These are phyloP conservation scores for Annulohypoxylon nitens DNA, from an alignment of 495 filamentous ascomycete genomes.

Conservation along the genomic window DNA sequence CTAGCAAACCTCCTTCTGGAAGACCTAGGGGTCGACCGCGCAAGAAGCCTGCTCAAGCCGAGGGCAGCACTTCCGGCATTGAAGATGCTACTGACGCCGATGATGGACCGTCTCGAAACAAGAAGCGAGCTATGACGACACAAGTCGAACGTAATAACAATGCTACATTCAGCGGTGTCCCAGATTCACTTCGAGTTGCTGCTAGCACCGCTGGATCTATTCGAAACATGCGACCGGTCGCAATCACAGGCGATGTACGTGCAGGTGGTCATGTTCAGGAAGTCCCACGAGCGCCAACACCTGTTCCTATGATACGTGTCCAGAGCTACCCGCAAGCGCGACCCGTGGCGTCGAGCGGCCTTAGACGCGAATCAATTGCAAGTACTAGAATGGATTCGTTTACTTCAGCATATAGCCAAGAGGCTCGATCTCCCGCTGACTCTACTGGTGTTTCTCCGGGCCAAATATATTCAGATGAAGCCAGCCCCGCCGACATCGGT, in stretches of 20 bases:
- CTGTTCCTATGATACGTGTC: conserved; percentile 66
- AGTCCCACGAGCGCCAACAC: conserved; percentile 83
- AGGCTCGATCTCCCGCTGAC: conserved; percentile 58
- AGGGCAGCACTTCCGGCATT: conserved; percentile 73
- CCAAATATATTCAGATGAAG: conserved; percentile 64
- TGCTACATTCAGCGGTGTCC: conserved; percentile 74
- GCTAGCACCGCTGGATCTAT: conserved; percentile 90
- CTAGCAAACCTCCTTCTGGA: conserved; percentile 57
- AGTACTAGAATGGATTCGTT: conserved; percentile 25
- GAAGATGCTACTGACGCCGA: conserved; percentile 78
- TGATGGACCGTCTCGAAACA: conserved; percentile 61
- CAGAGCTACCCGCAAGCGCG: conserved; percentile 48
- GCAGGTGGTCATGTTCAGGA: conserved; percentile 73
- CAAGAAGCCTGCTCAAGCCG: conserved; percentile 56
- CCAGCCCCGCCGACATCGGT: conserved; percentile 73
- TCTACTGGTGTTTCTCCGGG: conserved; percentile 69
- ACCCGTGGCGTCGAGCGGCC: conserved; percentile 33
- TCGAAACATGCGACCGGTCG: conserved; percentile 83
- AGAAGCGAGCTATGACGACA: conserved; percentile 80
- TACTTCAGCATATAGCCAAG: conserved; percentile 47
- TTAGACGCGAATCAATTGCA: conserved; percentile 44
- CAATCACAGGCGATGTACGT: conserved; percentile 65
- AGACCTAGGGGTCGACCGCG: conserved; percentile 62
- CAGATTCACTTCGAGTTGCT: conserved; percentile 85
- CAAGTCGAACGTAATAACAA: conserved; percentile 76